These are phyloP conservation scores for Pythium phragmiticola DNA, from an alignment of 352 stramenopile species.

Conservation along the genomic window DNA sequence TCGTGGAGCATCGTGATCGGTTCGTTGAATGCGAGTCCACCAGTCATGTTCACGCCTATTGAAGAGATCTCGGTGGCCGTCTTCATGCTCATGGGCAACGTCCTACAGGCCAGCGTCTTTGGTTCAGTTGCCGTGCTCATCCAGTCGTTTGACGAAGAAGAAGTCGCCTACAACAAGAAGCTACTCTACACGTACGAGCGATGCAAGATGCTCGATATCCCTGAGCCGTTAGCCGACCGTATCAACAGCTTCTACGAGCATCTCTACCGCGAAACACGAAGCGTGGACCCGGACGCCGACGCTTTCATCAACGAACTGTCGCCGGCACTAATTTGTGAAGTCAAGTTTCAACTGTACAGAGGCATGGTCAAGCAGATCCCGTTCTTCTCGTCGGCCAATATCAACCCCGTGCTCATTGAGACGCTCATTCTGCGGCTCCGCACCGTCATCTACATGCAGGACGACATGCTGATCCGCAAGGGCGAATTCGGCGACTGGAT, in stretches of 20 bases:
- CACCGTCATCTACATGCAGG: slow-evolving; percentile 80
- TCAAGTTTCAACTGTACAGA: slow-evolving; percentile 78
- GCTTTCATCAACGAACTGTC: slow-evolving; percentile 80
- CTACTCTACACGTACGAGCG: slow-evolving; percentile 63
- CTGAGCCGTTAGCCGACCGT: slow-evolving; percentile 42
- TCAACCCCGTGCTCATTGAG: slow-evolving; percentile 68
- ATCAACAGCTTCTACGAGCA: slow-evolving; percentile 77
- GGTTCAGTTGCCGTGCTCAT: slow-evolving; percentile 65
- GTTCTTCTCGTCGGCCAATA: slow-evolving; percentile 64
- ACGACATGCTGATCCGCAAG: slow-evolving; percentile 77
- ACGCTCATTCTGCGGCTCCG: slow-evolving; percentile 73
- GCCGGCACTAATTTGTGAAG: slow-evolving; percentile 64
- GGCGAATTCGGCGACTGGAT: slow-evolving; percentile 82
- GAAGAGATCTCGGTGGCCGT: slow-evolving; percentile 59
- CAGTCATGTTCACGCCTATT: slow-evolving; percentile 44
- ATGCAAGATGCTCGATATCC: slow-evolving; percentile 66
- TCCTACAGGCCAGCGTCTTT: slow-evolving; percentile 67
- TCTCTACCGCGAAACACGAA: slow-evolving; percentile 67
- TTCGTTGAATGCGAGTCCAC: slow-evolving; percentile 61
- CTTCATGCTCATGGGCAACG: slow-evolving; percentile 74
- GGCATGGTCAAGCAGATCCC: slow-evolving; percentile 80
- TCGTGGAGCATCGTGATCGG: slow-evolving; percentile 63
- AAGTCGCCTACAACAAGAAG: slow-evolving; percentile 72
- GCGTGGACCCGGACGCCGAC: slow-evolving; percentile 56
- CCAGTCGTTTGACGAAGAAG: slow-evolving; percentile 68